Evolutionary conservation across 2,329 filamentous ascomycete species (phyloP), one percentile per base, ranked within the genome.

Genomic region (Fusarium sp.): DNA sequence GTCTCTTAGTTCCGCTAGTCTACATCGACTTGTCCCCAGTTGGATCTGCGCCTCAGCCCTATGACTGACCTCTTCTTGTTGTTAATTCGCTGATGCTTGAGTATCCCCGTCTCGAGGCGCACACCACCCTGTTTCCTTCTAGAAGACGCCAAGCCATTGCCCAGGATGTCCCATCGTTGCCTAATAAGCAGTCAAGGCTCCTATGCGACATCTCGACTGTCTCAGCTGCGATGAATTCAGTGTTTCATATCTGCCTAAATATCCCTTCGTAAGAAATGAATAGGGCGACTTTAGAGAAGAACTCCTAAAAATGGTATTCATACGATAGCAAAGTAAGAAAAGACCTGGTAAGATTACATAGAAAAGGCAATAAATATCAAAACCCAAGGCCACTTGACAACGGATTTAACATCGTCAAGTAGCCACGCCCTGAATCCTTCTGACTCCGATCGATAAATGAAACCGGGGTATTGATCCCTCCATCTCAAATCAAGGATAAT

Each of bases 381-480:
- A 52, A 41, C 39, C 36, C 38, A 42, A 44, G 50, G 36, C 38
- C 59, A 68, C 34, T 42, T 44, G 38, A 50, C 50, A 62, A 48
- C 4, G 11, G 22, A 39, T 45, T 66, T 34, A n/a, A 57, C 24
- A 72, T 74, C 48, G 24, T 42, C 48, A 64, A 56, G n/a, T 70
- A 38, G 41, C 59, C 47, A 68, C 47, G 28, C 50, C 45, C n/a
- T 61, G 51, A 64, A 61, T 74, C 67, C 61, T 56, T 50, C 58
- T 60, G 65, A 66, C 61, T 58, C 63, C 64, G 58, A 69, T 62
- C 44, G 54, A 62, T 69, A 62, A 51, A 57, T 68, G 45, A 58
- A 68, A 74, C 59, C 38, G 28, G 72, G 54, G 68, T 74, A 69
- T 74, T 59, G 39, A 66, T 62, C 68, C 69, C 61, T 70, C 63